These are phyloP conservation scores for Colletotrichum sp. DNA, from an alignment of 2,329 filamentous ascomycete species.

Conservation along the genomic window DNA sequence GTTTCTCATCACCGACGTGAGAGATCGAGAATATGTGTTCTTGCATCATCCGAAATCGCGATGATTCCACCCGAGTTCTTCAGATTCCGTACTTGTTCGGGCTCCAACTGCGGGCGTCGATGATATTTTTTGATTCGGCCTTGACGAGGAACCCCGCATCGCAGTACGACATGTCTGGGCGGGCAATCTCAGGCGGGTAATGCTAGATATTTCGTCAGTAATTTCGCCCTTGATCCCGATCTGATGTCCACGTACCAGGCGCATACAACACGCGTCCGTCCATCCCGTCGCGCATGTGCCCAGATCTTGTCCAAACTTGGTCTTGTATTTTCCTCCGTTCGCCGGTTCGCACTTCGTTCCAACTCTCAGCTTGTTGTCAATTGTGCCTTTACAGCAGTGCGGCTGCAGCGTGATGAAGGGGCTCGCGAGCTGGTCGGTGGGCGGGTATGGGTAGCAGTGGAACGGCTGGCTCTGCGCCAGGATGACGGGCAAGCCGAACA, in stretches of 20 bases:
- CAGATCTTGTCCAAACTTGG: slow-evolving; percentile 20
- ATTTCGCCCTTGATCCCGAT: background rate
- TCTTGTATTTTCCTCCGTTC: slow-evolving; percentile 11
- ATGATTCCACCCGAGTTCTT: background rate
- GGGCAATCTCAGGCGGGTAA: slow-evolving; percentile 17
- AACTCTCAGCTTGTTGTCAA: slow-evolving; percentile 12
- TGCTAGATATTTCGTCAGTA: slow-evolving; percentile 1
- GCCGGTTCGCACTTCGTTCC: slow-evolving; percentile 10
- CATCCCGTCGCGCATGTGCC: slow-evolving; percentile 16
- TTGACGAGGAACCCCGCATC: slow-evolving; percentile 16
- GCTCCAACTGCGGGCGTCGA: background rate
- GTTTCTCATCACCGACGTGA: background rate
- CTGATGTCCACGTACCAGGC: background rate
- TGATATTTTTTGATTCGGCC: slow-evolving; percentile 7
- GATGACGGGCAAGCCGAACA: slow-evolving; percentile 13
- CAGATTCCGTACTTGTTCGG: background rate
- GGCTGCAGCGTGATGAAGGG: slow-evolving; percentile 14
- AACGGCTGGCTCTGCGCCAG: slow-evolving; percentile 17
- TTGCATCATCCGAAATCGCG: background rate
- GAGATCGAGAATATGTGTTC: background rate
- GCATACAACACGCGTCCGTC: slow-evolving; percentile 21
- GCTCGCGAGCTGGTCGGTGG: background rate
- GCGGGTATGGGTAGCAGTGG: slow-evolving; percentile 19
- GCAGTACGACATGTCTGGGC: slow-evolving; percentile 14
- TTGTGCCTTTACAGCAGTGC: slow-evolving; percentile 13